phyloP scores from a whole-genome alignment of 805 yeast genomes.

The Metschnikowia drakensbergensis region DNA sequence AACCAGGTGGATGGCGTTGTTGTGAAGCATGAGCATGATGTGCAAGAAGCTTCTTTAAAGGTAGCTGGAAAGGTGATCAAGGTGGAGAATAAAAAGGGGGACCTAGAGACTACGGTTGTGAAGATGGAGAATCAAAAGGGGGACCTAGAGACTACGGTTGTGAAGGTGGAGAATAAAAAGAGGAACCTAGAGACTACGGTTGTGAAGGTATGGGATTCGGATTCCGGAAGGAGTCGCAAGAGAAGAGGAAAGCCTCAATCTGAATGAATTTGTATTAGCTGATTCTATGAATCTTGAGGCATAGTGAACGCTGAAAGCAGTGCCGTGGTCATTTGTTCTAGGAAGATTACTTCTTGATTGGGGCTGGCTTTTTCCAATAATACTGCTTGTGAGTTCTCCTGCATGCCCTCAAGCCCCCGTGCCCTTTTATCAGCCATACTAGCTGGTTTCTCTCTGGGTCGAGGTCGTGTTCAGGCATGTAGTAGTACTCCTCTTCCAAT shows the following conservation, averaged over 20 bases:
- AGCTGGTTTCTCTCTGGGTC: constrained; percentile 66
- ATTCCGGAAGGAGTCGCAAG: neutral
- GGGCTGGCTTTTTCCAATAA: constrained; percentile 64
- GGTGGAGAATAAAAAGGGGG: neutral
- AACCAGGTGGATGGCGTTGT: constrained; percentile 27
- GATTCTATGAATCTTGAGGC: too few relatives aligned
- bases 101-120: constrained; percentile 1
- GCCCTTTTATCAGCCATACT: constrained; percentile 76
- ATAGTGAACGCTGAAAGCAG: too few relatives aligned
- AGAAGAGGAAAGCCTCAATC: neutral
- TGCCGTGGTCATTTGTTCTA: neutral
- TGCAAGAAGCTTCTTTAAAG: neutral
- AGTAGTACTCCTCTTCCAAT: constrained; percentile 90
- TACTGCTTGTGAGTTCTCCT: constrained; percentile 91
- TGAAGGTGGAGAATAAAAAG: constrained; percentile 1
- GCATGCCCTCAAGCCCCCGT: constrained; percentile 78
- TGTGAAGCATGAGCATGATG: constrained; percentile 14
- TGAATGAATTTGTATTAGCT: too few relatives aligned
- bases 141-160: neutral
- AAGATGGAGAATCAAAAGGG: neutral
- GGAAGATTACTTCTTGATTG: constrained; percentile 35
- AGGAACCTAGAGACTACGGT: neutral
- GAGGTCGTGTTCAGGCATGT: constrained; percentile 75
- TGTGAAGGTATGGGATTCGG: constrained; percentile 3
- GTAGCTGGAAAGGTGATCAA: neutral